phyloP scores from a whole-genome alignment of 345 rosid genomes.

The Sonneratia alba region DNA sequence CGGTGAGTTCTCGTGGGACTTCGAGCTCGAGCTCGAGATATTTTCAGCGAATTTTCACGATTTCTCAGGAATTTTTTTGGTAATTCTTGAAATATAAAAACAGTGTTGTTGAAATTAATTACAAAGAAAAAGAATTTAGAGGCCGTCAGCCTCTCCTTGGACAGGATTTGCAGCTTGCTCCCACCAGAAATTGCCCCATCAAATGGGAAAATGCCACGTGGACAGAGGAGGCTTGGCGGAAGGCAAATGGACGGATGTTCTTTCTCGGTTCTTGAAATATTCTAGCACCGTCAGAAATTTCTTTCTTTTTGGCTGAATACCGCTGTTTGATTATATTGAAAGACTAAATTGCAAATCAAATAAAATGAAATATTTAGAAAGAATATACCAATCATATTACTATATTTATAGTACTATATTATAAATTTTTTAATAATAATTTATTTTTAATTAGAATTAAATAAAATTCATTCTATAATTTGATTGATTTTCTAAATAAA shows the following conservation, averaged over 20 bases:
- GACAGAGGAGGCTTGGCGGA: no score
- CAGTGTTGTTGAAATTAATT: background rate
- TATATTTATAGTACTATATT: no score
- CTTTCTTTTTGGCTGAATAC: no score
- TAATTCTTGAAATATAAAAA: background rate
- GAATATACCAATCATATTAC: no score
- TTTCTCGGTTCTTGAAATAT: background rate
- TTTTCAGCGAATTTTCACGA: background rate
- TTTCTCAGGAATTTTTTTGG: background rate
- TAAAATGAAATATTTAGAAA: no score
- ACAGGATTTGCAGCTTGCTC: background rate
- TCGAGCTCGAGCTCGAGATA: background rate
- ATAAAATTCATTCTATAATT: no score
- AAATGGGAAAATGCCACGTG: conserved; percentile 20
- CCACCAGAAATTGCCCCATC: conserved; percentile 7
- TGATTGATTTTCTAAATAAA: no score
- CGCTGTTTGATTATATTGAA: no score
- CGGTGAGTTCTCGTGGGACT: conserved; percentile 4
- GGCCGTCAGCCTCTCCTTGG: background rate
- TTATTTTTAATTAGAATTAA: no score
- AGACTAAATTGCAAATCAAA: no score
- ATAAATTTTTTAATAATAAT: no score
- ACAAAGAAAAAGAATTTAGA: background rate
- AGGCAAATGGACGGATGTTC: background rate
- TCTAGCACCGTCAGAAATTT: background rate